Conservation (phyloP, 2,329 filamentous ascomycete species). For the Fusarium armeniacum region DNA sequence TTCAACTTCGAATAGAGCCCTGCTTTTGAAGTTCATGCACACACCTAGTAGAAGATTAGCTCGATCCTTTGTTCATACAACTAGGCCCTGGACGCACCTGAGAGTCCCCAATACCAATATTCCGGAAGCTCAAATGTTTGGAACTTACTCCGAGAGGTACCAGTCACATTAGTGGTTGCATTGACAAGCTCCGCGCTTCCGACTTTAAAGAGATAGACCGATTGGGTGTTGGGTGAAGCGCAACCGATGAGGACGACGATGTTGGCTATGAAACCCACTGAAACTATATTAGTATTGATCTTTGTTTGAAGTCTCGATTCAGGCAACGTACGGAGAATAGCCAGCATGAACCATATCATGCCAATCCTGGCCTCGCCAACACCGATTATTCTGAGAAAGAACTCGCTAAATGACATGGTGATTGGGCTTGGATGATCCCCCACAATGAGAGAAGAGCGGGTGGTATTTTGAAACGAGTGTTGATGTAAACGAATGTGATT, state of each 20-base stretch:
- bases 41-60: neutral
- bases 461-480: neutral
- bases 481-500: too few species aligned
- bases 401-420: neutral
- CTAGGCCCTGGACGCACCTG: neutral
- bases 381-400: neutral
- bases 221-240: neutral
- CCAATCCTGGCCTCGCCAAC: neutral
- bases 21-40: neutral
- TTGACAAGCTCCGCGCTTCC: neutral
- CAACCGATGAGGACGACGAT: neutral
- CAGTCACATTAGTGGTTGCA: slow-evolving; percentile 1
- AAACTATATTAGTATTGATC: neutral
- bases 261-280: slow-evolving; percentile 1
- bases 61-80: accelerated
- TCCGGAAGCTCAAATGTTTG: neutral
- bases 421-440: too few species aligned
- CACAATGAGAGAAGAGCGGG: neutral
- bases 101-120: slow-evolving; percentile 7
- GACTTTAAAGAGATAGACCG: neutral
- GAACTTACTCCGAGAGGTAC: neutral
- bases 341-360: slow-evolving; percentile 9
- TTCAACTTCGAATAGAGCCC: neutral
- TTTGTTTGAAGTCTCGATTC: neutral
- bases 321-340: neutral